Base-by-base conservation (phyloP, 2,329 filamentous ascomycete species). In the Intubia oerlemansii region DNA sequence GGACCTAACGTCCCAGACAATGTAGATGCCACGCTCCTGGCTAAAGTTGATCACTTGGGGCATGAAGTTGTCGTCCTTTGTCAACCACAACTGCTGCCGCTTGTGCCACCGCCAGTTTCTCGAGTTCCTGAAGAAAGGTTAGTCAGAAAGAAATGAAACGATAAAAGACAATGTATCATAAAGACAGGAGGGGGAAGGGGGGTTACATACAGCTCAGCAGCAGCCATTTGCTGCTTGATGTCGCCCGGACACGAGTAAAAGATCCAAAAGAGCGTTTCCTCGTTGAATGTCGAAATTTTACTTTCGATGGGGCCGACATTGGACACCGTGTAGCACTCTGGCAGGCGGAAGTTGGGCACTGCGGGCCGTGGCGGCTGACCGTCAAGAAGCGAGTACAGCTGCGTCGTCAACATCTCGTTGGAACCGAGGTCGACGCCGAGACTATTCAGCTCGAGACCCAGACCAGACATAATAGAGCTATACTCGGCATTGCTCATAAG, bases 81-180 rank as follows among this genome's bases (percentile, higher is more conserved):
- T 74, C 28, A 75, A 48, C 69, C 69, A 75, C 15, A 72, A 47
- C 38, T 67, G 64, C 15, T 68, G 48, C 44, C 69, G 69, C 51
- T 72, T 72, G 44, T 75, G 68, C 62, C 68, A 75, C 35, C 69
- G 54, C 69, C 69, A 75, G 44, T 70, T 70, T 13, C 69, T 59
- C 33, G 59, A 60, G 39, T 66, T 64, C 24, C 67, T 73, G 13
- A n/a, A n/a, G n/a, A n/a, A n/a, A n/a, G n/a, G n/a, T n/a, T n/a
- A n/a, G n/a, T n/a, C n/a, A n/a, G 22, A 14, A 7, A n/a, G 8
- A 10, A 6, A 17, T 3, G 10, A 12, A 7, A 13, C 10, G 4
- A n/a, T 3, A 7, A 15, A 14, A 4, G 3, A 12, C n/a, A n/a
- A n/a, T n/a, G n/a, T n/a, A n/a, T n/a, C n/a, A n/a, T n/a, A n/a